phyloP scores from a whole-genome alignment of 768 basidiomycete species.

The Leccinum incarnatum region DNA sequence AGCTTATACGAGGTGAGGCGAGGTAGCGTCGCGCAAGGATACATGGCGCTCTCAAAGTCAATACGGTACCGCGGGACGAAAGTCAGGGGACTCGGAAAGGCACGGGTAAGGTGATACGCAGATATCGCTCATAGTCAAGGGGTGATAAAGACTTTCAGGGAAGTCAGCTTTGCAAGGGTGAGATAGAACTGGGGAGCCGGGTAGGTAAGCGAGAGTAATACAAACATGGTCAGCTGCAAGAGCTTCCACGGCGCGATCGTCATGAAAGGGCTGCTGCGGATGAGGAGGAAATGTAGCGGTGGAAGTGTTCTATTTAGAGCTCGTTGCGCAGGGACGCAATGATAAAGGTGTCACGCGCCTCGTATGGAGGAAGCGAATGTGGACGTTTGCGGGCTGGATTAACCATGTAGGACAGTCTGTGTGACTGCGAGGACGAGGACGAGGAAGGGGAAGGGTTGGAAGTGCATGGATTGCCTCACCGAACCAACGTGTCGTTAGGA shows the following conservation, averaged over 20 bases:
- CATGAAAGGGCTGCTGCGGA: conserved; percentile 18
- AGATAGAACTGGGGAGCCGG: conserved; percentile 23
- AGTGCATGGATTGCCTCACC: conserved; percentile 18
- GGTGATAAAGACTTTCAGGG: conserved; percentile 31
- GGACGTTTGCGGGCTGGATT: conserved; percentile 33
- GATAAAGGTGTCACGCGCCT: conserved; percentile 24
- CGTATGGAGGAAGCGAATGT: conserved; percentile 33
- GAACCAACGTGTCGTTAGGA: conserved; percentile 32
- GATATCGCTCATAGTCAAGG: conserved; percentile 13
- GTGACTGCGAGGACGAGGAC: conserved; percentile 19
- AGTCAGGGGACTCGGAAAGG: conserved; percentile 3
- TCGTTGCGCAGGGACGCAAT: conserved; percentile 39
- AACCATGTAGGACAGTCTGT: neutral
- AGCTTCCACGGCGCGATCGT: conserved; percentile 31
- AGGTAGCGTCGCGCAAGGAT: conserved; percentile 20
- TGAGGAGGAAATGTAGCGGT: conserved; percentile 20
- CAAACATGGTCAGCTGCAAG: conserved; percentile 19
- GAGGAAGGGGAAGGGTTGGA: conserved; percentile 33
- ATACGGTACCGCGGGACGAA: conserved; percentile 6
- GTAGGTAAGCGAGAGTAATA: conserved; percentile 8
- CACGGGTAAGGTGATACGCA: neutral
- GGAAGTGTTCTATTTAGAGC: conserved; percentile 31
- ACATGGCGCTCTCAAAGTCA: conserved; percentile 39
- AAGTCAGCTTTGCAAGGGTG: conserved; percentile 29
- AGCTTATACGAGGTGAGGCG: conserved; percentile 34